Conservation (phyloP, 305 asterid genomes). For the Striga hermonthica region DNA sequence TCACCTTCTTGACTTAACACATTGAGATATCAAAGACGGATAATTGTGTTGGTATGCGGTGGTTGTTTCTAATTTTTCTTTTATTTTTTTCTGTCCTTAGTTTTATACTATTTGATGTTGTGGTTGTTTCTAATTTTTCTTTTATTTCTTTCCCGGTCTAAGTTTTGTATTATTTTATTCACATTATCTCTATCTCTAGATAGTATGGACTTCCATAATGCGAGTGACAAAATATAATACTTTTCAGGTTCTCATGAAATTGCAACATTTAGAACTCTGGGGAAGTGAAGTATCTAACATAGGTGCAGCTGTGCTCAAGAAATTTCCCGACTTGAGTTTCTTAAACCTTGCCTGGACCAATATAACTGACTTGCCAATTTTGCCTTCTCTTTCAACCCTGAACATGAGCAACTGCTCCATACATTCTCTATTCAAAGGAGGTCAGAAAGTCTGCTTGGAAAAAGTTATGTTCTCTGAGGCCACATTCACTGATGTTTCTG, state of each 20-base stretch:
- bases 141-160: background rate
- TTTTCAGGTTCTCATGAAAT: conserved; percentile 56
- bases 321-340: conserved; percentile 57
- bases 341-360: conserved; percentile 84
- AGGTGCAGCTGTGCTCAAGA: conserved; percentile 53
- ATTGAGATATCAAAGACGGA: conserved; percentile 9
- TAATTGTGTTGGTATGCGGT: background rate
- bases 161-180: background rate
- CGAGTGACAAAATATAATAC: conserved; percentile 26
- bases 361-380: conserved; percentile 58
- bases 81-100: background rate
- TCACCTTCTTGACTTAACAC: conserved; percentile 14
- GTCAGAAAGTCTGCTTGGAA: conserved; percentile 45
- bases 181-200: conserved; percentile 19
- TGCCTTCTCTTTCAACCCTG: conserved; percentile 57
- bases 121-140: background rate
- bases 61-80: conserved; percentile 1
- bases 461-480: conserved; percentile 66
- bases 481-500: conserved; percentile 42
- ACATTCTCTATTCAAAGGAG: conserved; percentile 54
- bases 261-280: conserved; percentile 82
- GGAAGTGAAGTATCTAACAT: conserved; percentile 69
- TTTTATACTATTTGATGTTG: conserved; percentile 1
- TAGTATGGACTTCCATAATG: conserved; percentile 14
- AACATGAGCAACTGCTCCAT: conserved; percentile 88